phyloP scores from a whole-genome alignment of 306 rosid genomes.

The Quercus rubra region DNA sequence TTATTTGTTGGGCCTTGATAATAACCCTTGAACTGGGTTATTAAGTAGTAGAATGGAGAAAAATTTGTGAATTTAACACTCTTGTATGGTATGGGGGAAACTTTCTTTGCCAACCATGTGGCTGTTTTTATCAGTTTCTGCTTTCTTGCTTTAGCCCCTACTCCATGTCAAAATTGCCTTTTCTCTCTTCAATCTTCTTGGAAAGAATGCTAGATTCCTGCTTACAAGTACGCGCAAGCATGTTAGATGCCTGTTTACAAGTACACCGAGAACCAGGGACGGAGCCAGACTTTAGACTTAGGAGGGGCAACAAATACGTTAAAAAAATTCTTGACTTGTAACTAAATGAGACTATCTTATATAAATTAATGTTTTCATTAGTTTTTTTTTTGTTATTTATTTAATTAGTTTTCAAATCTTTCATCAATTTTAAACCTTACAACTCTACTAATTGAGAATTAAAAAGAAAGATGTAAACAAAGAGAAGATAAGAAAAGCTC shows the following conservation, averaged over 20 bases:
- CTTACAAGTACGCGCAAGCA: background rate
- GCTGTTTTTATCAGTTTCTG: background rate
- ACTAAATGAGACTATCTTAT: too few species aligned
- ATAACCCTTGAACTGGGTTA: background rate
- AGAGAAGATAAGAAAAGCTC: too few species aligned
- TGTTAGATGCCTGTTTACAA: background rate
- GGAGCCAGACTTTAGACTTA: too few species aligned
- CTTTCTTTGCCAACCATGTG: slow-evolving; percentile 12
- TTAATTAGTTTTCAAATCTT: too few species aligned
- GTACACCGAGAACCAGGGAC: too few species aligned
- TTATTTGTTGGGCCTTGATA: background rate
- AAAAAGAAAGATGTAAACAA: too few species aligned
- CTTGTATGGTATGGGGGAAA: background rate
- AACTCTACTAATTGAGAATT: too few species aligned
- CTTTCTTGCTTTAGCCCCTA: background rate
- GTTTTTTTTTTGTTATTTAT: too few species aligned
- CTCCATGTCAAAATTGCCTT: background rate
- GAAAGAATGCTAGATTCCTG: background rate
- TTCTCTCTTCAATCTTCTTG: background rate
- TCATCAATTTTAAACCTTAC: too few species aligned
- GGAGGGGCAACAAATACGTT: too few species aligned
- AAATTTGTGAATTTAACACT: background rate
- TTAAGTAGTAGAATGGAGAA: background rate
- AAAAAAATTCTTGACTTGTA: too few species aligned
- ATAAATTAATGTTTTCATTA: too few species aligned